These are phyloP conservation scores for Chalciporus chontae DNA, from an alignment of 768 basidiomycete species.

Conservation along the genomic window DNA sequence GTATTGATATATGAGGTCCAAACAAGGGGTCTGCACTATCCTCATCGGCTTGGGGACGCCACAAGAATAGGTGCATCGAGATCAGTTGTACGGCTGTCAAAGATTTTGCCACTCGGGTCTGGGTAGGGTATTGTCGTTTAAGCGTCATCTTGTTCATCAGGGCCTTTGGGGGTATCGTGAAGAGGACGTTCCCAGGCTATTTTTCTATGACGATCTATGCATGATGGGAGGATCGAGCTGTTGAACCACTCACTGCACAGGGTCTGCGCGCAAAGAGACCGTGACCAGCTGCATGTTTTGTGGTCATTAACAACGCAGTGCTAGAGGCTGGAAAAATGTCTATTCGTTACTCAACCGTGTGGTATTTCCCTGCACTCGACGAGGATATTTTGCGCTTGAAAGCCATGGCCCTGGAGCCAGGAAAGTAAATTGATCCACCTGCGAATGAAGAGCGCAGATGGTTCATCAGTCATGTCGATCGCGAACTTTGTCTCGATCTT, in stretches of 20 bases:
- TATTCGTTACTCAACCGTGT: conserved; percentile 41
- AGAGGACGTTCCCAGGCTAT: conserved; percentile 53
- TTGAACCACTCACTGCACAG: conserved; percentile 37
- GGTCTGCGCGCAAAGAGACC: conserved; percentile 59
- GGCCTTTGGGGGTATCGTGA: conserved; percentile 66
- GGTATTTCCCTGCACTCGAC: conserved; percentile 51
- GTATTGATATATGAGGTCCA: conserved; percentile 73
- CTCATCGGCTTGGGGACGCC: conserved; percentile 45
- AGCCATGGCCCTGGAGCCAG: conserved; percentile 53
- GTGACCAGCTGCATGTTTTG: conserved; percentile 46
- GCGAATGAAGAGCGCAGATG: conserved; percentile 3
- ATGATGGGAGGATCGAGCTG: background rate
- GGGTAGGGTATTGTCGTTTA: conserved; percentile 49
- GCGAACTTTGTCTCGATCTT: background rate
- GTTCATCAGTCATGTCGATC: conserved; percentile 5
- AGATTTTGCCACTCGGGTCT: conserved; percentile 13
- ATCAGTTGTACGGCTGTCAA: conserved; percentile 73
- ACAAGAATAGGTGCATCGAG: conserved; percentile 73
- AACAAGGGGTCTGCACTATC: conserved; percentile 53
- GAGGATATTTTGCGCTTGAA: conserved; percentile 39
- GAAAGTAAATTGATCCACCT: conserved; percentile 47
- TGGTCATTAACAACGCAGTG: conserved; percentile 1
- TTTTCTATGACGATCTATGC: background rate
- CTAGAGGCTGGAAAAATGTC: background rate
- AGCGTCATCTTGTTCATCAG: conserved; percentile 76